These are phyloP conservation scores for Rhodotorula babjevae DNA, from an alignment of 768 basidiomycete species.

Conservation along the genomic window DNA sequence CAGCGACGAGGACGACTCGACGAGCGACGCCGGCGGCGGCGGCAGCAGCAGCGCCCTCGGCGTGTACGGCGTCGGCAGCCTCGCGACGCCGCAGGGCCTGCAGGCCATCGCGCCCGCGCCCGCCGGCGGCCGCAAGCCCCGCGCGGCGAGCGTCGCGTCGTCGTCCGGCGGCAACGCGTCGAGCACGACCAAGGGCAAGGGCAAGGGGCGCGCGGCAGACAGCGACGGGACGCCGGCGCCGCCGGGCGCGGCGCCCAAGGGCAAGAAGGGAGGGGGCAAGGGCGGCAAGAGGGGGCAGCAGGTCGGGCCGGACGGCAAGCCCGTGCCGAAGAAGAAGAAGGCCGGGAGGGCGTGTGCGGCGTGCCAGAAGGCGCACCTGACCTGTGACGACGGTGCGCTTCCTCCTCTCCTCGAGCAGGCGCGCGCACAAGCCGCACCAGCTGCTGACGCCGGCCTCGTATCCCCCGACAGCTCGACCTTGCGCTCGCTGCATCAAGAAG, in stretches of 20 bases:
- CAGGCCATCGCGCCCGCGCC: constrained; percentile 8
- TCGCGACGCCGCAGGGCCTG: not conserved
- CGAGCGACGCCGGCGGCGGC: not conserved
- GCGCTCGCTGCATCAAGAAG: constrained; percentile 90
- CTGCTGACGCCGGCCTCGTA: no score
- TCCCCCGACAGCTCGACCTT: constrained; percentile 70
- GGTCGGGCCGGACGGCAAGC: constrained; percentile 24
- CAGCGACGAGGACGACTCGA: constrained; percentile 21
- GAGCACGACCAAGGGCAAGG: constrained; percentile 1
- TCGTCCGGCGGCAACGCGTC: not conserved
- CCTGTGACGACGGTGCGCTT: constrained; percentile 84
- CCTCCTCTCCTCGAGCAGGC: not conserved
- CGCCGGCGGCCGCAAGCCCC: not conserved
- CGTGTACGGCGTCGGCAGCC: no score
- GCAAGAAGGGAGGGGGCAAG: not conserved
- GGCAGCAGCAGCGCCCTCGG: not conserved
- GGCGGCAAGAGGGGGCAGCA: not conserved
- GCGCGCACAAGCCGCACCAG: no score
- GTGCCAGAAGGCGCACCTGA: constrained; percentile 94
- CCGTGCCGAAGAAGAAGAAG: constrained; percentile 65
- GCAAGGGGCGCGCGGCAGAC: not conserved
- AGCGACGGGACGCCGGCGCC: not conserved
- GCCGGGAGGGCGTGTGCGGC: constrained; percentile 88
- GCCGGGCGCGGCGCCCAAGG: no score
- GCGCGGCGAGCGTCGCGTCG: not conserved